phyloP scores from a whole-genome alignment of 2,329 filamentous ascomycete species.

The Cercospora sp. region DNA sequence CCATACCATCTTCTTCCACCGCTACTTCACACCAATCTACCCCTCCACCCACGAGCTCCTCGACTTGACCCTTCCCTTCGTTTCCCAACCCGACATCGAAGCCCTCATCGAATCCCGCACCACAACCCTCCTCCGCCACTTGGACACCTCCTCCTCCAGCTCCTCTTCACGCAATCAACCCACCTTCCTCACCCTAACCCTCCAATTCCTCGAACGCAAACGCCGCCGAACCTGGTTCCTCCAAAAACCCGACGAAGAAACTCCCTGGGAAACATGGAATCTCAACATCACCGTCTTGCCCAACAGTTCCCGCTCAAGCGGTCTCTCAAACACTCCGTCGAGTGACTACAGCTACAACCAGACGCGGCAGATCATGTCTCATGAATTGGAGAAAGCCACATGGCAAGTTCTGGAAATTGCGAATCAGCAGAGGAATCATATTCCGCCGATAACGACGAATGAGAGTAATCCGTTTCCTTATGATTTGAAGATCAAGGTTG shows the following conservation, averaged over 20 bases:
- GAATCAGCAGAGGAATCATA: slow-evolving; percentile 90
- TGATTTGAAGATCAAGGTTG: slow-evolving; percentile 75
- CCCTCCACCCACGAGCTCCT: slow-evolving; percentile 86
- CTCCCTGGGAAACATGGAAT: slow-evolving; percentile 97
- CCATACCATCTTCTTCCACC: slow-evolving; percentile 98
- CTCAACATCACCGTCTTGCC: slow-evolving; percentile 76
- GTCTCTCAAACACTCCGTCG: not conserved
- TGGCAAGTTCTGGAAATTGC: slow-evolving; percentile 88
- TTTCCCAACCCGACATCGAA: slow-evolving; percentile 87
- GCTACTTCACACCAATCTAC: slow-evolving; percentile 85
- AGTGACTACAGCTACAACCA: not conserved
- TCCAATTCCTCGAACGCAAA: slow-evolving; percentile 94
- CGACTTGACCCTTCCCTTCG: slow-evolving; percentile 83
- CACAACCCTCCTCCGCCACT: slow-evolving; percentile 73
- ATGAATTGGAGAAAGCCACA: slow-evolving; percentile 80
- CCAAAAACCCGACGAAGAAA: slow-evolving; percentile 79
- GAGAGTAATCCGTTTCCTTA: slow-evolving; percentile 94
- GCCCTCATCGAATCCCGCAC: slow-evolving; percentile 90
- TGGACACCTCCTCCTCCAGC: slow-evolving; percentile 51
- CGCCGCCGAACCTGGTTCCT: slow-evolving; percentile 78
- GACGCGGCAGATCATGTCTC: slow-evolving; percentile 78
- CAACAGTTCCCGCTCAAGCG: not conserved
- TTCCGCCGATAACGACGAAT: slow-evolving; percentile 91
- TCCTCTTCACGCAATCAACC: slow-evolving; percentile 35
- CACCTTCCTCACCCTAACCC: slow-evolving; percentile 71